Evolutionary conservation across 306 rosid genomes (phyloP).

Genomic region (Calophaca sinica): DNA sequence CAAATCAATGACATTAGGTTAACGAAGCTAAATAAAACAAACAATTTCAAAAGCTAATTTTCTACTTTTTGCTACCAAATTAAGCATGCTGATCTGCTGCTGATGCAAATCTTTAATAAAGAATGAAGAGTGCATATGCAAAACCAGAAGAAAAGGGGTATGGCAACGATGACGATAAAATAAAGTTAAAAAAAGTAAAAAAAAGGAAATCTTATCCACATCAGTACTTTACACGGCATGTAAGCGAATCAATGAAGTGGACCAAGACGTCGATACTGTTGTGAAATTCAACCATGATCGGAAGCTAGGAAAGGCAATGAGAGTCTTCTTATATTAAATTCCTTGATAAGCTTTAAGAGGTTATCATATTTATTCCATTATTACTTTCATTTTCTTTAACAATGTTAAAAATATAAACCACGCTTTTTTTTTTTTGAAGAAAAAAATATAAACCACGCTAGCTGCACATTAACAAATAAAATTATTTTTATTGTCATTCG

Average conservation of each 20-base stretch:
- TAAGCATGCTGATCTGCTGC: conserved; percentile 49
- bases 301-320: conserved; percentile 4
- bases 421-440: too few relatives aligned
- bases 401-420: too few relatives aligned
- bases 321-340: conserved; percentile 50
- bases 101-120: conserved; percentile 62
- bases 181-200: conserved; percentile 46
- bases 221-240: conserved; percentile 70
- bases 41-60: conserved; percentile 37
- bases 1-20: conserved; percentile 28
- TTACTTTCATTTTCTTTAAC: background rate
- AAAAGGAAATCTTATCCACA: conserved; percentile 63
- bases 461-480: background rate
- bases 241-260: conserved; percentile 50
- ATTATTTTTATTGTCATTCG: background rate
- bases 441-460: too few relatives aligned
- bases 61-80: conserved; percentile 35
- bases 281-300: conserved; percentile 32
- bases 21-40: conserved; percentile 39
- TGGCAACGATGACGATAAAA: conserved; percentile 47
- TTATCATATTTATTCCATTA: conserved; percentile 39
- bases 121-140: conserved; percentile 44
- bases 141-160: conserved; percentile 32
- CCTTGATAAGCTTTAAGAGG: conserved; percentile 48
- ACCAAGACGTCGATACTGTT: conserved; percentile 38